phyloP scores from a whole-genome alignment of 495 filamentous ascomycete genomes.

The Xylaria telfairii region DNA sequence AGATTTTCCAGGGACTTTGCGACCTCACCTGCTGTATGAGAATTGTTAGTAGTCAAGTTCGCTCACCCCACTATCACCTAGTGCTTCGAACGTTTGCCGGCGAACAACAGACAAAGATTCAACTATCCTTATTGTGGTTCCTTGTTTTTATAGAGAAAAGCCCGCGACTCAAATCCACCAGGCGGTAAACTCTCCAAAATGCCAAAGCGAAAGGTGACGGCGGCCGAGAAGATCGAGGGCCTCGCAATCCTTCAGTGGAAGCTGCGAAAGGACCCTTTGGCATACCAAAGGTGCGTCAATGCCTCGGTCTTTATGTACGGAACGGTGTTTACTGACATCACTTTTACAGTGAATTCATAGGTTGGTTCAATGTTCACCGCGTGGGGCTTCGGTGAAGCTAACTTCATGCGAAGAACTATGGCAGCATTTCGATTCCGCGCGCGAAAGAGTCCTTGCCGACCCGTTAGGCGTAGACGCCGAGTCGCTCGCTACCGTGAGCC shows the following conservation, averaged over 20 bases:
- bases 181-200: constrained; percentile 50
- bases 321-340: background rate
- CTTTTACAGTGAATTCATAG: constrained; percentile 24
- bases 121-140: background rate
- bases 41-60: background rate
- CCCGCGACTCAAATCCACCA: background rate
- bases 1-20: constrained; percentile 29
- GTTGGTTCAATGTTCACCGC: constrained; percentile 21
- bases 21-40: background rate
- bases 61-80: constrained; percentile 1
- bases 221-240: constrained; percentile 93
- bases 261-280: constrained; percentile 38
- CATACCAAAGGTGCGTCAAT: constrained; percentile 32
- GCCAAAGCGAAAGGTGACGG: constrained; percentile 85
- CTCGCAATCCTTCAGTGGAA: constrained; percentile 46
- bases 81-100: too few relatives aligned
- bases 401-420: constrained; percentile 59
- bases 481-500: constrained; percentile 56
- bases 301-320: background rate
- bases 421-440: constrained; percentile 87
- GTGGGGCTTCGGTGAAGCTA: constrained; percentile 20
- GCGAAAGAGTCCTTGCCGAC: constrained; percentile 89
- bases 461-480: constrained; percentile 70
- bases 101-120: background rate
- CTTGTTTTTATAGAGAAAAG: background rate